Base-by-base conservation (phyloP, 2,329 filamentous ascomycete genomes). In the Ophiostoma novo-ulmi region DNA sequence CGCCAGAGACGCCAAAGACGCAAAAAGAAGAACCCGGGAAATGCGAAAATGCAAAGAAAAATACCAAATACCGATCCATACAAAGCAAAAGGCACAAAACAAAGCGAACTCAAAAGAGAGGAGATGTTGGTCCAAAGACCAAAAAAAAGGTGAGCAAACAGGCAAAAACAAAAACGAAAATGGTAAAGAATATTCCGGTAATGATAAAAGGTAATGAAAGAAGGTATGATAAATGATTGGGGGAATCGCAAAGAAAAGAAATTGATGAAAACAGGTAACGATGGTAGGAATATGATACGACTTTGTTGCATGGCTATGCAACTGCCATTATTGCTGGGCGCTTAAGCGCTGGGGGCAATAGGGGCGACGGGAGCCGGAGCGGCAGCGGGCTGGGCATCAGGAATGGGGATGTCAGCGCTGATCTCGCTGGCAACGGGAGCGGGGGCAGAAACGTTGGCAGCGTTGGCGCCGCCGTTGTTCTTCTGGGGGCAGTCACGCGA, bases 401-500 rank as follows among this genome's bases (percentile, higher is more conserved):
- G 35, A 65, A n/a, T 8, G 31, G 66, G 35, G 31, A n/a, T 31
- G 22, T 84, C 82, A 64, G 76, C 74, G 71, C 77, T 78, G 70
- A 85, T 81, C 74, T 87, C 85, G 20, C 35, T 36, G 75, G 82
- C 83, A 76, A 81, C 82, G 75, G 81, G 79, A 72, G 66, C 26
- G 7, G 65, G 10, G 26, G 63, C n/a, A 5, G 31, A n/a, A n/a
- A 38, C 26, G 48, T 31, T n/a, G 69, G 66, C 39, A 31, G 55
- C 39, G 66, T 68, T 68, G 70, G 41, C 44, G 31, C 31, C 41
- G 66, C 48, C 48, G 67, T 78, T 81, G 44, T 67, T 69, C 88
- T 90, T 89, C 88, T 93, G 81, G 72, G 93, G 91, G 85, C 95
- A 97, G 77, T 98, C 94, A 74, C 94, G 91, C 72, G 93, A 97